Base-by-base conservation (phyloP, 2,329 filamentous ascomycete genomes). In the Fusarium acutatum region DNA sequence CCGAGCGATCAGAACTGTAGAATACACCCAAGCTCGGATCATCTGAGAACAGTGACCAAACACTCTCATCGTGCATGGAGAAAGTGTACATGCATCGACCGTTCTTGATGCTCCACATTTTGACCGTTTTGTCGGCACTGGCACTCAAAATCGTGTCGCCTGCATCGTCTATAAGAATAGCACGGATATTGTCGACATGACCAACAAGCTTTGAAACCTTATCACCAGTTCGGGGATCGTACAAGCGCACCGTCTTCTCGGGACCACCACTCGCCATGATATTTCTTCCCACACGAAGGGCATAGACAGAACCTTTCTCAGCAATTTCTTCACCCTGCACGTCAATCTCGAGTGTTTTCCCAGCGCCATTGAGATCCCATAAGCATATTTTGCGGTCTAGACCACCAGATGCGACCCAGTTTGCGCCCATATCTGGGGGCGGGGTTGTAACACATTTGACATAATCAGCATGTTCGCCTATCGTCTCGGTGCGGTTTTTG, bases 41-140 rank as follows among this genome's bases (percentile, higher is more conserved):
- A 60, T 96, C 92, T 0, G 96, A 98, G 82, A 93, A 97, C 28
- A 99, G 87, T 4, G 94, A 97, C 96, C 96, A 99, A 28, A 99
- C 94, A 80, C 95, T 98, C 80, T 97, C 95, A 80, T 97, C 97
- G 84, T 99, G 96, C 96, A 99, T 99, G 61, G 95, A 98, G 77
- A 99, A 89, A 1, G 96, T 99, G 83, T 98, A 94, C 92, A 98
- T 96, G 86, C 96, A 99, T 76, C 96, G 89, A 62, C 96, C 96
- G 28, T 95, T 96, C 17, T 94, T 96, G 76, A 98, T 92, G 75
- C 95, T 98, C 96, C 96, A 99, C 65, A 98, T 91, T 84, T 99
- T 99, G 85, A 99, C 92, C 0, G 96, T 98, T 83, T 97, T 95
- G 81, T 99, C 96, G 3, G 96, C 96, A 76, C 95, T 97, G 20